These are phyloP conservation scores for Cytospora chrysosperma DNA, from an alignment of 2,329 filamentous ascomycete species.

Conservation along the genomic window DNA sequence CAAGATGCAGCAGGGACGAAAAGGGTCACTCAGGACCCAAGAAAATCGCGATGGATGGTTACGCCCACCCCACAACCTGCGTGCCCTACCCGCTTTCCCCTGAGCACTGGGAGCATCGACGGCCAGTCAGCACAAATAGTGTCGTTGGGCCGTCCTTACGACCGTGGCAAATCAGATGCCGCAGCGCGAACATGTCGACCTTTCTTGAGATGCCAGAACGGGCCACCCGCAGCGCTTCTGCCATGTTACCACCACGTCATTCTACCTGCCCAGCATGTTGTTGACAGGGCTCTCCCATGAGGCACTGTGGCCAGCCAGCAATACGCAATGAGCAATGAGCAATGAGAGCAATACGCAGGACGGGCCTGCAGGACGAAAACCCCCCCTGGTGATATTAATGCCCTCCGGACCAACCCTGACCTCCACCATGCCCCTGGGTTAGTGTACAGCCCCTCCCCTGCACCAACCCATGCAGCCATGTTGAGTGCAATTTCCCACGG, in stretches of 20 bases:
- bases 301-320: neutral
- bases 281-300: neutral
- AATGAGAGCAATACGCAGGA: neutral
- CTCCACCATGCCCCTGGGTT: conserved; percentile 34
- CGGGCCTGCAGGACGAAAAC: neutral
- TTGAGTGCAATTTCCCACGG: conserved; percentile 24
- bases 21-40: too few species aligned
- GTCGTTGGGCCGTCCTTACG: neutral
- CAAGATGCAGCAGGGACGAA: neutral
- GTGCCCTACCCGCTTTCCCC: conserved; percentile 7
- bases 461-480: conserved; percentile 29
- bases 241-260: neutral
- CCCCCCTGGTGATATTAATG: neutral
- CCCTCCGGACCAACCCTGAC: conserved; percentile 15
- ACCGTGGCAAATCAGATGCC: neutral
- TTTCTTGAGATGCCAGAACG: neutral
- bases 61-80: conserved; percentile 13
- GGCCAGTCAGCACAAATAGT: neutral
- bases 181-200: neutral
- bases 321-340: neutral
- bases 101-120: neutral
- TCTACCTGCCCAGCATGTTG: neutral
- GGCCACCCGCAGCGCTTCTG: neutral
- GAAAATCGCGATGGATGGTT: neutral
- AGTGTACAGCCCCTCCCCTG: conserved; percentile 26